Evolutionary conservation across 805 yeast genomes (phyloP), one percentile per base, ranked within the genome.

Genomic region (Cyberlindnera japonica): DNA sequence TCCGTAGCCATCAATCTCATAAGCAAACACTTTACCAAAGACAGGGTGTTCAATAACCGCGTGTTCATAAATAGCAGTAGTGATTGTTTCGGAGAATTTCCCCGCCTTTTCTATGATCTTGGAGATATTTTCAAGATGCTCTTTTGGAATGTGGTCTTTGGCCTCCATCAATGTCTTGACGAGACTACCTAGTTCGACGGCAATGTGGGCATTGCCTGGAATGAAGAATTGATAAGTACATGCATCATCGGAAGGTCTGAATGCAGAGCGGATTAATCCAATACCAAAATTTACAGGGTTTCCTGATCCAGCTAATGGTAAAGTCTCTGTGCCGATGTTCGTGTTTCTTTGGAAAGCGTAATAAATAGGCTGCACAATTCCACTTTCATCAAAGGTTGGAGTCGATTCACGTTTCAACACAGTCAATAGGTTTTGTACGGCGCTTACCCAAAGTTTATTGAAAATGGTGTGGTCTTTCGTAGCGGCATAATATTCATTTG

Each of bases 171-270:
- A 54, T 4, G 55, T 41, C 6, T 57, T 51, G 4, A 63, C 51
- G 4, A 67, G 50, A 18, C 64, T 67, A n/a, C 53, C 55, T 24
- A 87, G 64, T 55, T 87, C 93, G 2, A 77, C 78, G 21, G 77
- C 61, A 68, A 83, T 64, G 49, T 83, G 89, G 1, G 89, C 87
- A 57, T 88, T 88, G 2, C 88, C 95, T 1, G 96, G 96, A 32
- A 89, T 75, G 57, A 88, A 83, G 43, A 81, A 78, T 59, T 85
- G 95, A 45, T 72, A 73, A n/a, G 80, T 75, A 29, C 88, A 77
- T 1, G 95, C 87, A 61, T 87, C 96, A 59, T 87, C 96, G 15
- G 91, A 81, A 8, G 96, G 96, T 50, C 96, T 65, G 58, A 87
- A 87, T 0, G 95, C 90, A 5, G 90, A 81, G 36, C 95, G 68